phyloP scores from a whole-genome alignment of 805 yeast species.

The Barnettozyma sp. region DNA sequence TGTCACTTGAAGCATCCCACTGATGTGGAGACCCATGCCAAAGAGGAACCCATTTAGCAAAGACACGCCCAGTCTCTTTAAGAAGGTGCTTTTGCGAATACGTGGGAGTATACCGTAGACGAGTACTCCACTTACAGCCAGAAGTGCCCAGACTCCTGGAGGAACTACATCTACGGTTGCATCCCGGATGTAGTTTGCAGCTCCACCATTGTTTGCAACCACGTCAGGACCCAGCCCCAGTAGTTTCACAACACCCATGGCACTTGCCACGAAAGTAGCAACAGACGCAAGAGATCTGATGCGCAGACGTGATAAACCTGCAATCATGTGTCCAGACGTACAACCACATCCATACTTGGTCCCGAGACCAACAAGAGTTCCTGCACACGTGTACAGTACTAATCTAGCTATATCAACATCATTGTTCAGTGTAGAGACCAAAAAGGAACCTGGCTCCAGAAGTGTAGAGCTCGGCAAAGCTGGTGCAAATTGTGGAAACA shows the following conservation, averaged over 20 bases:
- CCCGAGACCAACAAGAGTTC: slow-evolving; percentile 41
- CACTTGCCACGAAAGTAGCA: slow-evolving; percentile 29
- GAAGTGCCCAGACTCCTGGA: background rate
- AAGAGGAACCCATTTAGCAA: slow-evolving; percentile 30
- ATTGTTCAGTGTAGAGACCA: background rate
- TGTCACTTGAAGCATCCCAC: slow-evolving; percentile 40
- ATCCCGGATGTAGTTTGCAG: slow-evolving; percentile 3
- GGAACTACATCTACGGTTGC: slow-evolving; percentile 2
- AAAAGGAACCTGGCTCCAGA: background rate
- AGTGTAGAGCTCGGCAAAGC: slow-evolving; percentile 8
- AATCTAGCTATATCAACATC: background rate
- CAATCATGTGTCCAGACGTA: slow-evolving; percentile 50
- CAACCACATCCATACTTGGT: slow-evolving; percentile 44
- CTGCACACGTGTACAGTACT: slow-evolving; percentile 25
- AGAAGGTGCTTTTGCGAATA: background rate
- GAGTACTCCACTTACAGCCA: slow-evolving; percentile 1
- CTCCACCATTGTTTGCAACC: too few relatives aligned
- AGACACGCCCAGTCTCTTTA: slow-evolving; percentile 12
- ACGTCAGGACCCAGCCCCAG: background rate
- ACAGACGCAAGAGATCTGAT: slow-evolving; percentile 41
- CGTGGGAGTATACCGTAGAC: slow-evolving; percentile 7
- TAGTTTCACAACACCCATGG: slow-evolving; percentile 16
- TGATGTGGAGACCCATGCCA: slow-evolving; percentile 39
- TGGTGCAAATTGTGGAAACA: slow-evolving; percentile 28
- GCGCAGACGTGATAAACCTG: slow-evolving; percentile 42